Evolutionary conservation across 148 eudicot species (phyloP), one percentile per base, ranked within the genome.

Genomic region (Rhododendron simsii): DNA sequence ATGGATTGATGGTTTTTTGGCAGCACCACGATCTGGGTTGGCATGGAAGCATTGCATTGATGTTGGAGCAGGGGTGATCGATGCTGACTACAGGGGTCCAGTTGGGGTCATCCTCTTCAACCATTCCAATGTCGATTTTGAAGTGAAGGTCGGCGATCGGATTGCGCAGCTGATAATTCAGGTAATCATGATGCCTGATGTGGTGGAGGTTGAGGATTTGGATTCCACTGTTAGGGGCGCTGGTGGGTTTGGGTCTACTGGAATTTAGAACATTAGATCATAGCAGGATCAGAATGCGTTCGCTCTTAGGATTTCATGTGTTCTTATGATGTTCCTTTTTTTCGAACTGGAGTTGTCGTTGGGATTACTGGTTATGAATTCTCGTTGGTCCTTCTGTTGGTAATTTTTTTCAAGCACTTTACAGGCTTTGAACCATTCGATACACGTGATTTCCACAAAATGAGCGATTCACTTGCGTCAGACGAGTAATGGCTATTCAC

Each of bases 21-120:
- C 85, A 96, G 99, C 99, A 0, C 98, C 98, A 0, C 88, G 99
- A 69, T 97, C 99, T 23, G 98, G 98, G 4, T 80, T 97, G 88
- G 88, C 99, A 44, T 95, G 95, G 99, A 94, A 95, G 89, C 94
- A 97, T 57, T 97, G 98, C 44, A 92, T 97, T 3, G 98, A 95
- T 81, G 99, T 97, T 3, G 98, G 98, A 12, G 99, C 98, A 2
- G 99, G 96, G 0, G 98, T 94, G 73, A 91, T 96, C 11, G 98
- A 94, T 88, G 98, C 98, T 0, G 98, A 95, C 83, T 95, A 95
- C 88, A 90, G 98, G 61, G 98, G 94, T n/a, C 91, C 94, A 20
- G 94, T 95, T 75, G 95, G 96, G 80, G 95, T 94, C 84, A 92
- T 96, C 30, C 86, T 96, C 89, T 94, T 92, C 88, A 96, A 96